A percentile compares a stretch with the other conserved stretches of the same genome.
Evolutionary conservation across 2,329 filamentous ascomycete species (phyloP).

Genomic region (Fusarium sp.): DNA sequence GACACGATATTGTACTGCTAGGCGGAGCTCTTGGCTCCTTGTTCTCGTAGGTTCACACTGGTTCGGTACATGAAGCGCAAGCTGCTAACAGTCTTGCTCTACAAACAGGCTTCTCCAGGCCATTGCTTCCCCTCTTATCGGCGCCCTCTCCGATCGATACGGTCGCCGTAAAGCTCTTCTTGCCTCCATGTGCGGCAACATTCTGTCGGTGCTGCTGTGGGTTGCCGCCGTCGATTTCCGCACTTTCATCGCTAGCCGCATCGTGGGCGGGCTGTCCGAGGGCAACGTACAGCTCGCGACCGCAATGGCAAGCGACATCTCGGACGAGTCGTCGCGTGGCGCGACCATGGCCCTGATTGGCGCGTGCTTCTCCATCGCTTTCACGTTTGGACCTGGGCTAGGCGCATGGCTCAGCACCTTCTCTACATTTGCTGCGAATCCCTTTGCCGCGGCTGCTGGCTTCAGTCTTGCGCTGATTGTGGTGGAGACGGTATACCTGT

Average conservation of each 20-base stretch:
- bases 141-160: constrained; percentile 85
- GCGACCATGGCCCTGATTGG: constrained; percentile 97
- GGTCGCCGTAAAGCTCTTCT: constrained; percentile 88
- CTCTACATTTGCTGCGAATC: constrained; percentile 82
- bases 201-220: constrained; percentile 93
- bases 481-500: constrained; percentile 87
- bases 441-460: constrained; percentile 90
- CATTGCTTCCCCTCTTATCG: constrained; percentile 90
- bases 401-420: constrained; percentile 86
- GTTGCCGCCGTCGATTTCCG: constrained; percentile 92
- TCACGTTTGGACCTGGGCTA: constrained; percentile 93
- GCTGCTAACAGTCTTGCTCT: constrained; percentile 9
- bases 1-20: constrained; percentile 95
- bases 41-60: constrained; percentile 68
- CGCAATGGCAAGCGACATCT: constrained; percentile 96
- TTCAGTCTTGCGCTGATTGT: constrained; percentile 88
- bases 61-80: not conserved
- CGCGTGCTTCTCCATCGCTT: constrained; percentile 95
- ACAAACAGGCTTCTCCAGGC: constrained; percentile 82
- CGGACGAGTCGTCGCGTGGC: constrained; percentile 82
- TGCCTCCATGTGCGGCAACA: constrained; percentile 92
- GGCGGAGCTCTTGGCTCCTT: constrained; percentile 93
- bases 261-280: constrained; percentile 93
- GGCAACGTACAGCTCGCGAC: constrained; percentile 97
- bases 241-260: constrained; percentile 90